These are phyloP conservation scores for Mortierella sp. DNA, from an alignment of 371 early-diverging fungal species.

Conservation along the genomic window DNA sequence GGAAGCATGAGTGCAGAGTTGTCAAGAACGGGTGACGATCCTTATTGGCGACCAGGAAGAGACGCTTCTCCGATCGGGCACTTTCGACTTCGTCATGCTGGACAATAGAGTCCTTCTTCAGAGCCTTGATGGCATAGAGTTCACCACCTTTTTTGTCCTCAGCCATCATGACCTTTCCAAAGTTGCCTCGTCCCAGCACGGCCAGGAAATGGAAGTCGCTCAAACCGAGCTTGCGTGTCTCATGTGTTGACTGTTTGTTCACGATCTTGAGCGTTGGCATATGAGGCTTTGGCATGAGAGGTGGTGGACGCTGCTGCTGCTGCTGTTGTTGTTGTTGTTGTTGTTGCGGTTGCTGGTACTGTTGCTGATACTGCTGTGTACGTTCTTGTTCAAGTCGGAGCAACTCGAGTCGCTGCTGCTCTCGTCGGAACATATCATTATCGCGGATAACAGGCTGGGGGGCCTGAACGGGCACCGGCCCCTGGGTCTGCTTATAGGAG, in stretches of 20 bases:
- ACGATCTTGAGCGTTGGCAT: slow-evolving; percentile 49
- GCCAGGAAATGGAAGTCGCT: slow-evolving; percentile 88
- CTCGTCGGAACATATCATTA: slow-evolving; percentile 34
- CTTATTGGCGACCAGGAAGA: slow-evolving; percentile 78
- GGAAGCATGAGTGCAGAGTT: slow-evolving; percentile 91
- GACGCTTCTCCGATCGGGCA: slow-evolving; percentile 82
- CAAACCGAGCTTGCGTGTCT: slow-evolving; percentile 55
- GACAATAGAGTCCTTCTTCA: slow-evolving; percentile 93
- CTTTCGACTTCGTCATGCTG: slow-evolving; percentile 88
- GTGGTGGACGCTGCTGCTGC: slow-evolving; percentile 26
- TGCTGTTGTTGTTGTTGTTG: slow-evolving; percentile 9
- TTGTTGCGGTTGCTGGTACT: slow-evolving; percentile 18
- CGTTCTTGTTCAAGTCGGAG: slow-evolving; percentile 44
- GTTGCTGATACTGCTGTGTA: slow-evolving; percentile 28
- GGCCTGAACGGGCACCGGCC: neutral
- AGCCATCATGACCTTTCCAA: slow-evolving; percentile 95
- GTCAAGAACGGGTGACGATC: slow-evolving; percentile 94
- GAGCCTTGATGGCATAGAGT: slow-evolving; percentile 93
- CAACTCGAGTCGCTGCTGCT: slow-evolving; percentile 43
- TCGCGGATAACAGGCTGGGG: slow-evolving; percentile 1
- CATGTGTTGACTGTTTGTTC: slow-evolving; percentile 36
- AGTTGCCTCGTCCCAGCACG: slow-evolving; percentile 94
- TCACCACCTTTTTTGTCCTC: slow-evolving; percentile 73
- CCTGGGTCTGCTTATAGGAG: slow-evolving; percentile 15
- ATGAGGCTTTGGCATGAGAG: slow-evolving; percentile 37